Evolutionary conservation across 257 asterid species (phyloP), one percentile per base, ranked within the genome.

Genomic region (Galeopsis tetrahit): DNA sequence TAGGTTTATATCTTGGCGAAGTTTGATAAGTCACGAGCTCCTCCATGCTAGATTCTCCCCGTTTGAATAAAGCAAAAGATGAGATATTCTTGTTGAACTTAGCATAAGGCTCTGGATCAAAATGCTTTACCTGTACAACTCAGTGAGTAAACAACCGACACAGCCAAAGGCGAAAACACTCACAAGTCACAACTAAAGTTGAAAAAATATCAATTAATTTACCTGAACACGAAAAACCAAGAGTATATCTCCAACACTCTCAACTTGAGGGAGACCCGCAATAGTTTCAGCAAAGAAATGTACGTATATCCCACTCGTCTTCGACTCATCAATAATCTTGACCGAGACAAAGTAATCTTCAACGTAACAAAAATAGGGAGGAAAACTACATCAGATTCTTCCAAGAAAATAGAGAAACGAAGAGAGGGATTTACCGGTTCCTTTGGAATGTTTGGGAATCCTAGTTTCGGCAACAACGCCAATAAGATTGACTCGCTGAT

Each of bases 51-150:
- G 73, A 70, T 40, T 66, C 72, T 51, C 80, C 82, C 72, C 96
- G 87, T 53, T 82, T 82, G 62, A 85, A 93, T 60, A 93, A 73
- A 31, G 95, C 98, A 63, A 91, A 93, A 9, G 90, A 76, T 53
- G 98, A 93, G 60, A 62, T 72, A 55, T 66, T 88, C 90, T 91
- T 93, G 82, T 77, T 77, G 82, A 61, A 93, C 75, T 78, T 34
- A 72, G 90, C 96, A 85, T 74, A 84, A 72, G 81, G 79, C 70
- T 84, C 78, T 82, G 80, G 17, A 1, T 4, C 1, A 21, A 3
- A 4, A 62, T 51, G 38, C 80, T 82, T 83, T 83, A 89, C 78
- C 98, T 92, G 85, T 46, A 71, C 65, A 34, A 32, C 49, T n/a
- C 52, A 60, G 48, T 14, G 10, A 46, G 51, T 9, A 13, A 32